Base-by-base conservation (phyloP, 2,329 filamentous ascomycete genomes). In the Phyllosticta capitalensis region DNA sequence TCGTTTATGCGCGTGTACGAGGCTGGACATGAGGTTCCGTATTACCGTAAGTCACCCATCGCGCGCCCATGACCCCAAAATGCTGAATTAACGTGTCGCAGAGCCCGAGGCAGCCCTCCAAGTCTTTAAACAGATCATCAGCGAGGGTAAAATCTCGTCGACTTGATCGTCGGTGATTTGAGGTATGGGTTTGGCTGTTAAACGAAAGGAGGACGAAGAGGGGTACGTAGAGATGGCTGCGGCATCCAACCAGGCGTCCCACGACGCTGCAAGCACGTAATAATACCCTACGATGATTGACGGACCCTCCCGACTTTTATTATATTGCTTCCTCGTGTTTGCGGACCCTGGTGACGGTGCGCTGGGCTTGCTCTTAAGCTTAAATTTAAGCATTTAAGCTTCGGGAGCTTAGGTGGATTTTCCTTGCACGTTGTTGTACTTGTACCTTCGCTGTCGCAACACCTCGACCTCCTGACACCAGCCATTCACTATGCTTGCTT, bases 1-100 rank as follows among this genome's bases (percentile, higher is more conserved):
- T 76, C 73, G 52, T 82, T 78, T 69, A 65, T 81, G 63, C 71
- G 74, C 20, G 78, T 81, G 1, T 80, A 73, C 62, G 75, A 70
- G 1, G 78, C 78, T 0, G 76, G 77, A 0, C 77, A 79, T 61
- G 71, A 76, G 61, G 70, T 71, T 14, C 67, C 70, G 1, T 74
- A 67, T 55, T 69, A 65, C 61, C 63, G 20, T 69, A 63, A 64
- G 68, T 71, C 9, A 12, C 17, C 17, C 21, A 9, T 19, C 26
- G 21, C 12, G 17, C 2, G 12, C 12, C 2, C 6, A 26, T 5
- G 2, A 5, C 5, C 4, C n/a, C 22, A 19, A 50, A 6, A 50
- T 20, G 3, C 48, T 21, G 20, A 26, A 20, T 49, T 51, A 14
- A 30, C 26, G 2, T 22, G 4, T 38, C 20, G n/a, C 59, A 74